Evolutionary conservation across 495 filamentous ascomycete species (phyloP).

Genomic region (Penicillium ochrochloron): DNA sequence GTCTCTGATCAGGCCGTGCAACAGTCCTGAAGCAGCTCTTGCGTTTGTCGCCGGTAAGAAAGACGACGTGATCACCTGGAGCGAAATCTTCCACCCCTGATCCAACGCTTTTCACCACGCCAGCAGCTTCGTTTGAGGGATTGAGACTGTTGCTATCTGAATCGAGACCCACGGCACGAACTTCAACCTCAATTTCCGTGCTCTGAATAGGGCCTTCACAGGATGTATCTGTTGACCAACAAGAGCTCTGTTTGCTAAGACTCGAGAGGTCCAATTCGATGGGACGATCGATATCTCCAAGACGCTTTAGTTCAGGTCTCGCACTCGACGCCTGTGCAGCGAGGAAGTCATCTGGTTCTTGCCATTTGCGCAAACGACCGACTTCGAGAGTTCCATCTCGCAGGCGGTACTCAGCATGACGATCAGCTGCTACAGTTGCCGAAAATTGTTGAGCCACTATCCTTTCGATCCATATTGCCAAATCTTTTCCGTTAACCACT

Average conservation of each 20-base stretch:
- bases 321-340: slow-evolving; percentile 13
- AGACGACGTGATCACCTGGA: slow-evolving; percentile 31
- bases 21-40: slow-evolving; percentile 21
- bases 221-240: slow-evolving; percentile 17
- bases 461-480: slow-evolving; percentile 10
- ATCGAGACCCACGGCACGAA: slow-evolving; percentile 22
- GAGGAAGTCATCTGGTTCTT: slow-evolving; percentile 29
- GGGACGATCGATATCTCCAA: slow-evolving; percentile 16
- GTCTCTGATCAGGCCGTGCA: slow-evolving; percentile 19
- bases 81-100: slow-evolving; percentile 8
- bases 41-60: slow-evolving; percentile 6
- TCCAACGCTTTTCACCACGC: slow-evolving; percentile 21
- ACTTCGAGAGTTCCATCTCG: slow-evolving; percentile 32
- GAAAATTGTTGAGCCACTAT: slow-evolving; percentile 32
- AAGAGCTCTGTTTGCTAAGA: not conserved
- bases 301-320: slow-evolving; percentile 2
- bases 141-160: not conserved
- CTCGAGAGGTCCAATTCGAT: slow-evolving; percentile 14
- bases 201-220: not conserved
- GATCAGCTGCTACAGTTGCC: slow-evolving; percentile 12
- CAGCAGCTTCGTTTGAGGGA: slow-evolving; percentile 23
- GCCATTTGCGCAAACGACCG: slow-evolving; percentile 31
- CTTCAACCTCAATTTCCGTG: slow-evolving; percentile 22
- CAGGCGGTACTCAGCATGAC: slow-evolving; percentile 33
- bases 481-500: not conserved